Conservation (phyloP, 2,329 filamentous ascomycete genomes). For the Trichothecium roseum region DNA sequence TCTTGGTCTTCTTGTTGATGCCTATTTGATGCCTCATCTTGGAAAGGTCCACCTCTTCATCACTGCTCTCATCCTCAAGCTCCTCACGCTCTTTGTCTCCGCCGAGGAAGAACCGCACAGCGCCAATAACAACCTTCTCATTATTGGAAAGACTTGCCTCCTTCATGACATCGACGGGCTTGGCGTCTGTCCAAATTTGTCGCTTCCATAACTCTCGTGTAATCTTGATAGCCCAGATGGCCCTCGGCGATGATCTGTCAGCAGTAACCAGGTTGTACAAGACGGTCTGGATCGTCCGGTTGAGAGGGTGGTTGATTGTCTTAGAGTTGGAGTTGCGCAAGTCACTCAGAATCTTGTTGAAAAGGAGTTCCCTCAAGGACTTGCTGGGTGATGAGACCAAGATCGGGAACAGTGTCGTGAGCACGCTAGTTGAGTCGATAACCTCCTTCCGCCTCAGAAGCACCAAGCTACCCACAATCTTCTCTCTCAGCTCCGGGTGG, state of each 20-base stretch:
- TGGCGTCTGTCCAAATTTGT: slow-evolving; percentile 90
- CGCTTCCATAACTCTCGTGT: slow-evolving; percentile 94
- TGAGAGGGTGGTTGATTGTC: slow-evolving; percentile 81
- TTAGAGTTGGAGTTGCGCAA: slow-evolving; percentile 81
- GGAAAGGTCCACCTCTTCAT: slow-evolving; percentile 67
- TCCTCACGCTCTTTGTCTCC: slow-evolving; percentile 95
- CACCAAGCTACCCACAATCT: slow-evolving; percentile 84
- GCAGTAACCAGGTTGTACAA: slow-evolving; percentile 85
- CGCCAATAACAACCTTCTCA: slow-evolving; percentile 81
- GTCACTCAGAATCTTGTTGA: slow-evolving; percentile 82
- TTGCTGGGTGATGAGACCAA: slow-evolving; percentile 90
- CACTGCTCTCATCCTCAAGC: slow-evolving; percentile 77
- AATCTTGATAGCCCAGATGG: slow-evolving; percentile 91
- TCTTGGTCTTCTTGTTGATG: slow-evolving; percentile 96
- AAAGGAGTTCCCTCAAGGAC: slow-evolving; percentile 72
- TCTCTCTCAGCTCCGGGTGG: slow-evolving; percentile 79
- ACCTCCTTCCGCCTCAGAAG: slow-evolving; percentile 85
- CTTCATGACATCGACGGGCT: slow-evolving; percentile 97
- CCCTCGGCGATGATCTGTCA: slow-evolving; percentile 75
- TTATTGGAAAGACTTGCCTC: slow-evolving; percentile 82
- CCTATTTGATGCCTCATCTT: slow-evolving; percentile 75
- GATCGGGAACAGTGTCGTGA: slow-evolving; percentile 91
- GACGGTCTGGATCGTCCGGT: slow-evolving; percentile 85
- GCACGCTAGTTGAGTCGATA: slow-evolving; percentile 70
- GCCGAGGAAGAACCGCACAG: slow-evolving; percentile 88